These are phyloP conservation scores for Talaromyces sp. DNA, from an alignment of 2,329 filamentous ascomycete genomes.

Conservation along the genomic window DNA sequence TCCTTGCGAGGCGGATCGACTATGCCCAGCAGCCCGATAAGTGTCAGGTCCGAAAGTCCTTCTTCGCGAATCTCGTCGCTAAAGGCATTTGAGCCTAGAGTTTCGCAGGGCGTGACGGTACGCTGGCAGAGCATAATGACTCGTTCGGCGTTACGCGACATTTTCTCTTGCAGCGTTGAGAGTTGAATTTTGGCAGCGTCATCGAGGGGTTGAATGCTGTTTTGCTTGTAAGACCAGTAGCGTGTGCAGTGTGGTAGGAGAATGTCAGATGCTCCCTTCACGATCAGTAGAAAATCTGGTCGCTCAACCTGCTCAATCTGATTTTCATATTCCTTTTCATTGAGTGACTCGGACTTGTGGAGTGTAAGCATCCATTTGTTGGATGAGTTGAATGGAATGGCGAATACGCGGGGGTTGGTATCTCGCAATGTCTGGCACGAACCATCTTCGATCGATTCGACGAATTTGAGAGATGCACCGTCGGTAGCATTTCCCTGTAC, in stretches of 20 bases:
- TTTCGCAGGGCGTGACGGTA: slow-evolving; percentile 42
- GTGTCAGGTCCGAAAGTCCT: slow-evolving; percentile 43
- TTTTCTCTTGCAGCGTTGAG: slow-evolving; percentile 61
- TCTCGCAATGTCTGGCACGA: slow-evolving; percentile 44
- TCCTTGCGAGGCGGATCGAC: slow-evolving; percentile 40
- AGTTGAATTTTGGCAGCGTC: slow-evolving; percentile 46
- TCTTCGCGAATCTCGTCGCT: slow-evolving; percentile 47
- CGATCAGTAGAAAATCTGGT: slow-evolving; percentile 40
- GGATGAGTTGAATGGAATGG: slow-evolving; percentile 75
- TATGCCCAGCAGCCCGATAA: slow-evolving; percentile 52
- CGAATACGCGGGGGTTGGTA: slow-evolving; percentile 60
- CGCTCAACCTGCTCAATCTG: slow-evolving; percentile 5
- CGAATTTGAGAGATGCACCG: slow-evolving; percentile 67
- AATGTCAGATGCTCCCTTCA: slow-evolving; percentile 76
- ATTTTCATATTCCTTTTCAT: slow-evolving; percentile 20
- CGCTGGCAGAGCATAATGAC: slow-evolving; percentile 67
- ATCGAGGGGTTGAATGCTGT: slow-evolving; percentile 53
- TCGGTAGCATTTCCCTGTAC: slow-evolving; percentile 76
- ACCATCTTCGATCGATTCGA: slow-evolving; percentile 47
- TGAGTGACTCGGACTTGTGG: slow-evolving; percentile 28
- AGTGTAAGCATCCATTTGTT: slow-evolving; percentile 78
- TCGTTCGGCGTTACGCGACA: slow-evolving; percentile 67
- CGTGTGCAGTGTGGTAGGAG: slow-evolving; percentile 61
- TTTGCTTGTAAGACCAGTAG: slow-evolving; percentile 56
- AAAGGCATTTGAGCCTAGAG: slow-evolving; percentile 49